phyloP scores from a whole-genome alignment of 352 stramenopile species.

The Phytophthora crassamura region DNA sequence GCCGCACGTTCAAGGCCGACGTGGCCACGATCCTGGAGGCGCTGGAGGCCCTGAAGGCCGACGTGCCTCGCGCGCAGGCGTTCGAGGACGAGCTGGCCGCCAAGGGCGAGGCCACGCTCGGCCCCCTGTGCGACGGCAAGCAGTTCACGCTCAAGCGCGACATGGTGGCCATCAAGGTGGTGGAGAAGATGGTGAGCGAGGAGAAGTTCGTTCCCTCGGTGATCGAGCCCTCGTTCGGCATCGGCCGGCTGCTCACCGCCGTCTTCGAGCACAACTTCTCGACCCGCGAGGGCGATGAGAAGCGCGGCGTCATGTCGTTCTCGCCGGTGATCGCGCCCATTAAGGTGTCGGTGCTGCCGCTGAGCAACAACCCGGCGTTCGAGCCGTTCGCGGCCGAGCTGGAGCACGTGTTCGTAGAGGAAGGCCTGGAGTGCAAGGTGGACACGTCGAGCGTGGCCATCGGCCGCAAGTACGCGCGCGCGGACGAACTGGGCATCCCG shows the following conservation, averaged over 20 bases:
- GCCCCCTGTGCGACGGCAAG: conserved; percentile 83
- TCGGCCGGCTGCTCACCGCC: conserved; percentile 98
- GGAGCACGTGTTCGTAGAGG: conserved; percentile 65
- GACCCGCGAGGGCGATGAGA: conserved; percentile 95
- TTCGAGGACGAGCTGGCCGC: conserved; percentile 93
- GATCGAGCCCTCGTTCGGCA: conserved; percentile 99
- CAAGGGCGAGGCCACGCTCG: conserved; percentile 91
- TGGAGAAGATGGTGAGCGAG: conserved; percentile 96
- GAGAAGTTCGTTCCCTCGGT: conserved; percentile 99
- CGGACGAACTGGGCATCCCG: conserved; percentile 98
- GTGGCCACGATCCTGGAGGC: conserved; percentile 76
- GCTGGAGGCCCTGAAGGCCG: conserved; percentile 87
- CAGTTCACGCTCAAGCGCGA: conserved; percentile 94
- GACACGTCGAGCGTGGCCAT: conserved; percentile 97
- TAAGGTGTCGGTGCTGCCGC: conserved; percentile 97
- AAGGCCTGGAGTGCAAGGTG: conserved; percentile 90
- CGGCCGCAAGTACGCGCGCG: conserved; percentile 96
- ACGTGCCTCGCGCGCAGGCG: conserved; percentile 86
- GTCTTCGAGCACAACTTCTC: conserved; percentile 99
- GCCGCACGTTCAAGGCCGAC: conserved; percentile 97
- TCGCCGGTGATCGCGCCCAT: conserved; percentile 97
- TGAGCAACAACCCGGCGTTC: conserved; percentile 91
- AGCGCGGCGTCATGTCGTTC: conserved; percentile 98
- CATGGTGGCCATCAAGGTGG: conserved; percentile 95
- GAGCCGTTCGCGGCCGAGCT: conserved; percentile 84